Percentiles rank a stretch among this genome's conserved stretches.
Evolutionary conservation across 2,329 filamentous ascomycete genomes (phyloP).

Genomic region (Aspergillus chevalieri): DNA sequence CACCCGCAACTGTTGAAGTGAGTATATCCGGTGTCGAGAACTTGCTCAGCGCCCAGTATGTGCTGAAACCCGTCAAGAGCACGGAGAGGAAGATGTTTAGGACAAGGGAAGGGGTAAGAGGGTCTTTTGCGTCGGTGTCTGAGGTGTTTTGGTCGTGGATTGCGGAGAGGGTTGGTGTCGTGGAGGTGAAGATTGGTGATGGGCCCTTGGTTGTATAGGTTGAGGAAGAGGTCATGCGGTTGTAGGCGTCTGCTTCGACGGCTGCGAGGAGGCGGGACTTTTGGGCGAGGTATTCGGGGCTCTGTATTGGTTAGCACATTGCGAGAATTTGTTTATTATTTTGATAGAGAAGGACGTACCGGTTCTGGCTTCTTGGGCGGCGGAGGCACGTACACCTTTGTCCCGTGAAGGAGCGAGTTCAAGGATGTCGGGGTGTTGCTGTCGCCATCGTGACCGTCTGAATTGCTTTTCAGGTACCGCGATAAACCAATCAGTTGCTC

Average conservation of each 20-base stretch:
- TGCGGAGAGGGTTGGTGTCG: neutral
- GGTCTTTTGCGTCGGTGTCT: slow-evolving; percentile 38
- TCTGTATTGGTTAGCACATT: slow-evolving; percentile 42
- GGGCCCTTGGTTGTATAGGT: slow-evolving; percentile 47
- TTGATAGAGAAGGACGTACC: slow-evolving; percentile 44
- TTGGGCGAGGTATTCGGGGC: slow-evolving; percentile 74
- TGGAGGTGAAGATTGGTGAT: slow-evolving; percentile 36
- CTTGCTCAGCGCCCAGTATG: slow-evolving; percentile 38
- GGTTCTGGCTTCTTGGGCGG: slow-evolving; percentile 71
- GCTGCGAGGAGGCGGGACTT: slow-evolving; percentile 80
- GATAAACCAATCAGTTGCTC: slow-evolving; percentile 35
- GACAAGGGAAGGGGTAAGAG: slow-evolving; percentile 56
- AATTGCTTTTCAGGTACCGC: slow-evolving; percentile 17
- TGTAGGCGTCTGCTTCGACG: slow-evolving; percentile 75
- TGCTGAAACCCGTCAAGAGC: slow-evolving; percentile 54
- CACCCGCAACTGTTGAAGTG: slow-evolving; percentile 12
- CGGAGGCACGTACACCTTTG: slow-evolving; percentile 70
- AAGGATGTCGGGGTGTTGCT: slow-evolving; percentile 42
- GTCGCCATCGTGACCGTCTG: neutral
- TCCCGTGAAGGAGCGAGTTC: slow-evolving; percentile 65
- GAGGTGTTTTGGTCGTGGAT: slow-evolving; percentile 29
- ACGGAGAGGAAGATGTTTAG: slow-evolving; percentile 87
- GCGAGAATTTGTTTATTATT: neutral
- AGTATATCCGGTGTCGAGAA: slow-evolving; percentile 32
- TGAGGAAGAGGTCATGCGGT: slow-evolving; percentile 65